A percentile compares a stretch with the other conserved stretches of the same genome.
phyloP scores from a whole-genome alignment of 2,329 filamentous ascomycete species.

The Fusarium keratoplasticum region DNA sequence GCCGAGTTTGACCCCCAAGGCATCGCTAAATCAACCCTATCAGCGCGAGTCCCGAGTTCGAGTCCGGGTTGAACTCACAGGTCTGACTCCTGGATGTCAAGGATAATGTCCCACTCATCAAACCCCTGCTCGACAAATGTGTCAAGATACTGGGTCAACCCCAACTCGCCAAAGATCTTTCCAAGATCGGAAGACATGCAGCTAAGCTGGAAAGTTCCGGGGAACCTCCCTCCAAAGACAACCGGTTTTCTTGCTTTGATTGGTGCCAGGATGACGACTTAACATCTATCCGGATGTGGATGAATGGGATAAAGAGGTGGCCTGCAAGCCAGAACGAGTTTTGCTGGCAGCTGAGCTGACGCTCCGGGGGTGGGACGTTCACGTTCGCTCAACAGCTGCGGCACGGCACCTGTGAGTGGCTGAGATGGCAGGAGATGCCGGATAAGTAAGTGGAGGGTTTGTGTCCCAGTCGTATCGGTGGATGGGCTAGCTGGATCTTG shows the following conservation, averaged over 20 bases:
- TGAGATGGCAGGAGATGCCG: background rate
- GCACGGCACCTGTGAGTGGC: background rate
- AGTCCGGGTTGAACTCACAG: slow-evolving; percentile 65
- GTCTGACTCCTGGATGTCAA: slow-evolving; percentile 87
- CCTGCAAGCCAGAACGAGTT: background rate
- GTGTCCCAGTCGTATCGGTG: background rate
- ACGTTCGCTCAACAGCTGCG: background rate
- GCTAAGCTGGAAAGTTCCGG: slow-evolving; percentile 36
- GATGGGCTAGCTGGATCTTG: background rate
- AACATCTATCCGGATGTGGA: slow-evolving; percentile 1
- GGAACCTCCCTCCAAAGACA: slow-evolving; percentile 16
- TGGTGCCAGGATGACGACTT: slow-evolving; percentile 33
- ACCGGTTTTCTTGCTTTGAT: slow-evolving; percentile 22
- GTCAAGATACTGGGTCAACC: slow-evolving; percentile 81
- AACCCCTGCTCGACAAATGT: slow-evolving; percentile 83
- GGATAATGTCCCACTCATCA: slow-evolving; percentile 84
- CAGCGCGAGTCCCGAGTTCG: slow-evolving; percentile 16
- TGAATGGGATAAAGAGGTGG: background rate
- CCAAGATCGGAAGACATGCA: slow-evolving; percentile 69
- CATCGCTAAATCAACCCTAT: slow-evolving; percentile 64
- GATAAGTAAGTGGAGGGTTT: background rate
- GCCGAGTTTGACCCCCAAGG: slow-evolving; percentile 81
- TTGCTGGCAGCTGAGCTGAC: background rate
- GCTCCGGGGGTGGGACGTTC: background rate
- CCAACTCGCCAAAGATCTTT: slow-evolving; percentile 77